Conservation (phyloP, 192 early-diverging fungal species). For the Backusella tarrabulga region DNA sequence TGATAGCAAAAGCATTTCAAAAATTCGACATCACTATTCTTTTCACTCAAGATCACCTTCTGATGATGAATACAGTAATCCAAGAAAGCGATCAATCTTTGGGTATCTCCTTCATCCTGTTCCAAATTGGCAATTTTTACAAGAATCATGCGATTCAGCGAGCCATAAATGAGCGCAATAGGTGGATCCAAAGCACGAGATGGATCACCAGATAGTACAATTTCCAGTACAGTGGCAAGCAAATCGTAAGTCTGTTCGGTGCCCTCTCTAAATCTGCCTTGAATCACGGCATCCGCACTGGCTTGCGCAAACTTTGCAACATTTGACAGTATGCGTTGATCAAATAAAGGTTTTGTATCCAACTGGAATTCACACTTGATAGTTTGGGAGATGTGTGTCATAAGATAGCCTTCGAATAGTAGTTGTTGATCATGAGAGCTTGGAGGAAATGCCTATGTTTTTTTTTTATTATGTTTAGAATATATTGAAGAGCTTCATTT, state of each 20-base stretch:
- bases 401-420: constrained; percentile 43
- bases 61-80: constrained; percentile 61
- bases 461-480: background rate
- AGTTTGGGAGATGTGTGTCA: constrained; percentile 37
- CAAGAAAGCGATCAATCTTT: constrained; percentile 40
- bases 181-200: constrained; percentile 7
- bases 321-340: constrained; percentile 35
- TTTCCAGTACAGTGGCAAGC: constrained; percentile 51
- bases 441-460: constrained; percentile 30
- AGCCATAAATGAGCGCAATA: constrained; percentile 31
- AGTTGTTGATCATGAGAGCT: constrained; percentile 33
- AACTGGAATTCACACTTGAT: constrained; percentile 45
- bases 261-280: constrained; percentile 44
- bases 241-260: constrained; percentile 45
- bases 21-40: constrained; percentile 60
- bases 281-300: constrained; percentile 43
- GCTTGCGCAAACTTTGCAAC: constrained; percentile 41
- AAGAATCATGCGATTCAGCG: constrained; percentile 52
- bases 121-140: constrained; percentile 48
- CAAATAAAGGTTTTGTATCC: constrained; percentile 34
- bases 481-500: background rate
- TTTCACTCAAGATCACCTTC: constrained; percentile 52
- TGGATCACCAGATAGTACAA: constrained; percentile 15
- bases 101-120: constrained; percentile 27
- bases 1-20: constrained; percentile 61